Conservation (phyloP, 208 protist species). For the Perkinsela sp. region DNA sequence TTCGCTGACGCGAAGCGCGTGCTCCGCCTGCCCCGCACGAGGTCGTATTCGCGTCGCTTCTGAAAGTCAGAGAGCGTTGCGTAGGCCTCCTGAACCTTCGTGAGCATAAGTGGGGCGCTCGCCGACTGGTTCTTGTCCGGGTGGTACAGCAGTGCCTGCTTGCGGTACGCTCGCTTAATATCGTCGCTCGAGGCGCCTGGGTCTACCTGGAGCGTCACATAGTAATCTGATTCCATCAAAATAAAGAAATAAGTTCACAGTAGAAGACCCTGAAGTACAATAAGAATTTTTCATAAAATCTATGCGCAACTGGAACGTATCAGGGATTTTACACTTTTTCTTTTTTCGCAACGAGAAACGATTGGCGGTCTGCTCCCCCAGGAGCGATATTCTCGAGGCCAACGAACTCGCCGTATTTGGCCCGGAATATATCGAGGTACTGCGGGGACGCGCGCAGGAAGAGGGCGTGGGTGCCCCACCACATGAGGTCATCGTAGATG, state of each 20-base stretch:
- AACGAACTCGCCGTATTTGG: neutral
- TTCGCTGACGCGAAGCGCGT: no score
- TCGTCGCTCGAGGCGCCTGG: constrained; percentile 36
- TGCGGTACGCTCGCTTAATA: constrained; percentile 65
- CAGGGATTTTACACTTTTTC: neutral
- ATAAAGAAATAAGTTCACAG: neutral
- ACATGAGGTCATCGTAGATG: constrained; percentile 62
- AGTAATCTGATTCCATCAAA: constrained; percentile 15
- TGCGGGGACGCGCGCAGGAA: constrained; percentile 9
- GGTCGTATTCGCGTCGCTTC: neutral
- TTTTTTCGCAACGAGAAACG: neutral
- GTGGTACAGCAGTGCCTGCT: constrained; percentile 52
- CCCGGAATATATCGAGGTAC: neutral
- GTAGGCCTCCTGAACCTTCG: constrained; percentile 8
- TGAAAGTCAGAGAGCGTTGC: constrained; percentile 4
- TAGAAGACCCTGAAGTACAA: neutral
- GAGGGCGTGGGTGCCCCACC: constrained; percentile 30
- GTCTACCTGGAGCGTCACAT: constrained; percentile 30
- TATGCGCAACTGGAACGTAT: neutral
- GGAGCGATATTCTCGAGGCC: neutral
- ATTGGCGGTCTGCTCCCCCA: neutral
- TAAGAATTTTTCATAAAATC: no score
- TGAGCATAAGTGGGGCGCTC: constrained; percentile 10
- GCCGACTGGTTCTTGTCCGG: constrained; percentile 48
- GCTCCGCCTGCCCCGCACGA: no score